A percentile compares a stretch with the other conserved stretches of the same genome.
Conservation (phyloP, 2,329 filamentous ascomycete genomes). For the Daldinia sp. region DNA sequence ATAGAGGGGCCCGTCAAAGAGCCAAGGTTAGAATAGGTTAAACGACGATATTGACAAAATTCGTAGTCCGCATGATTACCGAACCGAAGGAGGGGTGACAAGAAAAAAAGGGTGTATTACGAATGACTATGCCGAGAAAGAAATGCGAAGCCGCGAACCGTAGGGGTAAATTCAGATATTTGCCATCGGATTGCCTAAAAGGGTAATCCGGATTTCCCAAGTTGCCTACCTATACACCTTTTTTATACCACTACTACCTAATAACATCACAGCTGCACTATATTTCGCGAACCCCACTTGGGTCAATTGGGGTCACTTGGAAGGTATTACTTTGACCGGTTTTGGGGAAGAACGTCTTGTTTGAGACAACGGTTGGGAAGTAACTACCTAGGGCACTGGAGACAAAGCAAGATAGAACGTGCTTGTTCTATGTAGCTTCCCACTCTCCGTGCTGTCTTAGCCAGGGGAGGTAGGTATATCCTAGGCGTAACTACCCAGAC, state of each 20-base stretch:
- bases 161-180: slow-evolving; percentile 36
- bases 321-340: not conserved
- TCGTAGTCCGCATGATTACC: slow-evolving; percentile 29
- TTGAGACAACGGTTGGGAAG: not conserved
- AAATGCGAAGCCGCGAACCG: slow-evolving; percentile 4
- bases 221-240: slow-evolving; percentile 23
- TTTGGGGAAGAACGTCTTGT: not conserved
- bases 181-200: slow-evolving; percentile 38
- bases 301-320: not conserved
- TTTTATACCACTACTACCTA: not conserved
- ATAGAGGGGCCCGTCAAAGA: not conserved
- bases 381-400: not conserved
- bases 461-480: not conserved
- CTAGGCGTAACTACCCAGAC: not conserved
- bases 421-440: slow-evolving; percentile 8
- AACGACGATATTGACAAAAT: not conserved
- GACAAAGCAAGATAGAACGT: slow-evolving; percentile 3
- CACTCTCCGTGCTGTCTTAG: too few relatives aligned
- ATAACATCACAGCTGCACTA: not conserved
- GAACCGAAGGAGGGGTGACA: slow-evolving; percentile 31
- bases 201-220: slow-evolving; percentile 37
- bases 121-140: slow-evolving; percentile 30
- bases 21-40: not conserved
- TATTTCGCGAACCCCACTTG: slow-evolving; percentile 13
- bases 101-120: slow-evolving; percentile 13